Conservation (phyloP, 768 basidiomycete species). For the Dacryopinax primogenitus region DNA sequence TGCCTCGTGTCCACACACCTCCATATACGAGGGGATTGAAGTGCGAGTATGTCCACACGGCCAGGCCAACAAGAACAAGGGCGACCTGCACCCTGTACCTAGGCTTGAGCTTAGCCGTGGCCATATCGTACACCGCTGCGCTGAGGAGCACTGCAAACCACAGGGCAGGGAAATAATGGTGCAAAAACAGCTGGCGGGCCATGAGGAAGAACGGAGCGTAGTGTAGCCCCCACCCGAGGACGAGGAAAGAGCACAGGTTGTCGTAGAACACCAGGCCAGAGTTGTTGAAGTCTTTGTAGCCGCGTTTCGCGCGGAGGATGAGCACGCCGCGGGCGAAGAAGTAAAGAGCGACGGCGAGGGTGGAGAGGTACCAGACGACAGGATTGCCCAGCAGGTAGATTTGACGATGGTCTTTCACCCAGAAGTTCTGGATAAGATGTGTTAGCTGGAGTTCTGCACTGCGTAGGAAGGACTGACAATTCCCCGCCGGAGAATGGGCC, state of each 20-base stretch:
- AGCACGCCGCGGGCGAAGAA: slow-evolving; percentile 58
- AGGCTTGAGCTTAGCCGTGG: slow-evolving; percentile 66
- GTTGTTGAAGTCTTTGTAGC: slow-evolving; percentile 81
- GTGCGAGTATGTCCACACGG: slow-evolving; percentile 62
- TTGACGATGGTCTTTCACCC: slow-evolving; percentile 93
- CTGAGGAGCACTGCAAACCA: slow-evolving; percentile 78
- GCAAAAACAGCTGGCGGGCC: slow-evolving; percentile 91
- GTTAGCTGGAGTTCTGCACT: background rate
- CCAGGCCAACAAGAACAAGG: slow-evolving; percentile 54
- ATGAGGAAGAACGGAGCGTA: slow-evolving; percentile 97
- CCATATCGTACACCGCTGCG: slow-evolving; percentile 68
- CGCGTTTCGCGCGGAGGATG: slow-evolving; percentile 78
- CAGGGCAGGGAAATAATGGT: slow-evolving; percentile 96
- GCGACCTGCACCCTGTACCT: slow-evolving; percentile 69
- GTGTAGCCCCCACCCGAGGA: slow-evolving; percentile 83
- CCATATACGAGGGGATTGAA: slow-evolving; percentile 81
- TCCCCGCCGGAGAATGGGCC: slow-evolving; percentile 85
- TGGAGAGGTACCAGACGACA: slow-evolving; percentile 80
- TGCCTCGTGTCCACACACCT: slow-evolving; percentile 65
- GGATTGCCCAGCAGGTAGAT: slow-evolving; percentile 95
- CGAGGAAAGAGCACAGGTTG: slow-evolving; percentile 75
- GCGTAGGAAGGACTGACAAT: slow-evolving; percentile 49
- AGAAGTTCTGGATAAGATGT: slow-evolving; percentile 63
- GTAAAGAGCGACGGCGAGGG: slow-evolving; percentile 57
- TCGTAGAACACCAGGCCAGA: slow-evolving; percentile 42